These are phyloP conservation scores for Arabidopsis suecica DNA, from an alignment of 345 rosid genomes.

Conservation along the genomic window DNA sequence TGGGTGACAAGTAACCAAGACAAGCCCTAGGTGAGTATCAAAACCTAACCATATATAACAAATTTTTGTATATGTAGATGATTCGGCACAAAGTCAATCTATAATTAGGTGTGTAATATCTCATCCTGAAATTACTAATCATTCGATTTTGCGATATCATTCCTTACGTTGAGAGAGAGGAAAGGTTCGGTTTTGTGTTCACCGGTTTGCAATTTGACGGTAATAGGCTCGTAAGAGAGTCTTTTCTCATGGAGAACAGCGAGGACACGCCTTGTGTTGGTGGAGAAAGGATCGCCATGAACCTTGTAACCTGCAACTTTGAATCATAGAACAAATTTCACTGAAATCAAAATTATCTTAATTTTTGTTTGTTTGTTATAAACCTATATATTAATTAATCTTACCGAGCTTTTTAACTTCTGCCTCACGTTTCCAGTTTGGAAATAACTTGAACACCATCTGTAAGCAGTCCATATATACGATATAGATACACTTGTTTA, in stretches of 20 bases:
- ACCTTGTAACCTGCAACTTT: conserved; percentile 47
- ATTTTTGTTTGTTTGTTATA: background rate
- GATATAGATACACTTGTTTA: conserved; percentile 13
- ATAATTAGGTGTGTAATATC: background rate
- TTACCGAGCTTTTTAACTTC: conserved; percentile 34
- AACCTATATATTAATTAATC: background rate
- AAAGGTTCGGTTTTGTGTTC: conserved; percentile 61
- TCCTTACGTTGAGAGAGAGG: conserved; percentile 60
- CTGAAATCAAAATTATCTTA: conserved; percentile 1
- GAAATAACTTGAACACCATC: conserved; percentile 12
- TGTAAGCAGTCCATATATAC: conserved; percentile 19
- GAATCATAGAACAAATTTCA: background rate
- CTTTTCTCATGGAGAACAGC: conserved; percentile 66
- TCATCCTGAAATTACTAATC: background rate
- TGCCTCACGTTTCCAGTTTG: conserved; percentile 22
- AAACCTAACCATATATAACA: background rate
- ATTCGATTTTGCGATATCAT: background rate
- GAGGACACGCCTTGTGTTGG: conserved; percentile 54
- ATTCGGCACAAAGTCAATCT: background rate
- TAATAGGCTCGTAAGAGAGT: conserved; percentile 54
- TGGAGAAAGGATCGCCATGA: conserved; percentile 51
- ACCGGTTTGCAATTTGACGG: conserved; percentile 53
- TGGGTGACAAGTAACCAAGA: background rate
- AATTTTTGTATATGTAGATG: background rate
- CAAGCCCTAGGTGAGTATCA: conserved; percentile 3